Base-by-base conservation (phyloP, 257 asterid species). In the Nicotiana otophora region DNA sequence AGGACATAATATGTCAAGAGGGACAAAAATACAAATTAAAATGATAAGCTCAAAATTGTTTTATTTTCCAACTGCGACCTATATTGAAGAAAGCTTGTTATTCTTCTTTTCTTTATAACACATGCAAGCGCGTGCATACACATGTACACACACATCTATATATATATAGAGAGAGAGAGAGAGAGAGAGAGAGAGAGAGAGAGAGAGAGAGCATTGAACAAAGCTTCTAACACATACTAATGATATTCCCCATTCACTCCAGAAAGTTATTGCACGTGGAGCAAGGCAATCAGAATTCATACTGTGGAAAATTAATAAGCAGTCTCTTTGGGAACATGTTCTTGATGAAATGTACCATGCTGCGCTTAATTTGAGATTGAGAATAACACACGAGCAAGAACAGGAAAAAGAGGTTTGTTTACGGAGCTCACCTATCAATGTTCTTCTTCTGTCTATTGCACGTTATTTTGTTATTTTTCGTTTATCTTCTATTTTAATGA, bases 331-430 rank as follows among this genome's bases (percentile, higher is more conserved):
- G 83, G 75, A 28, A 34, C 89, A 76, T 51, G 89, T 96, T 86
- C 91, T 94, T 31, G 97, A 96, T 79, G 98, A 96, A 82, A 90
- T 94, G 96, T 93, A 90, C 90, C 98, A 94, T 70, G 94, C 97
- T 84, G 92, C 93, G 51, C 86, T 96, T 77, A 96, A 96, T 85
- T 81, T 96, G 93, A 90, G 93, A 86, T 89, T 94, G 54, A 89
- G 98, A 89, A 86, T 89, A 68, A 72, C 88, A 66, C 88, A 90
- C 17, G 97, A 92, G 87, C 89, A 80, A 72, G 98, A 94, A 11
- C 90, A 85, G 81, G 91, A 82, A 57, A 93, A 92, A 84, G 95
- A 96, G 97, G 98, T 93, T 76, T 33, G 51, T 77, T 66, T 46
- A 14, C 17, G 12, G 33, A 76, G 16, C 19, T 51, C 20, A 14